Evolutionary conservation across 768 basidiomycete species (phyloP).

Genomic region (Mycena filopes): DNA sequence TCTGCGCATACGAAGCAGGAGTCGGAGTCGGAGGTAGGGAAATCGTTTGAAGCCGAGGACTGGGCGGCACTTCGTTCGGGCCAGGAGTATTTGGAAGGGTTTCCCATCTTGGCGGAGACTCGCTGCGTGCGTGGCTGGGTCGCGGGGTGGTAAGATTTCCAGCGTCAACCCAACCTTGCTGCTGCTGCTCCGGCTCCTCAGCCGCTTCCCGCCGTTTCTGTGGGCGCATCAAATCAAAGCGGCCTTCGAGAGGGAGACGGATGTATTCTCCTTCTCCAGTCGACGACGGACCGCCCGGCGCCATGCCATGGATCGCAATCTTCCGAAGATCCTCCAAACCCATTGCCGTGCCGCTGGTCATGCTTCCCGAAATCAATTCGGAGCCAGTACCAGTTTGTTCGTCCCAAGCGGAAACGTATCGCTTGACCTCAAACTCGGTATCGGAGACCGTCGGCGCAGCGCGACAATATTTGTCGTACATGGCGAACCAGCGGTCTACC

Average conservation of each 20-base stretch:
- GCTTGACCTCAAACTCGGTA: conserved; percentile 68
- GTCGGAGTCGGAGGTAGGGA: conserved; percentile 63
- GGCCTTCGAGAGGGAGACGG: conserved; percentile 86
- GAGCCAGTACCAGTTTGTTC: conserved; percentile 40
- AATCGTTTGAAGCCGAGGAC: conserved; percentile 61
- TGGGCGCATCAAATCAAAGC: conserved; percentile 87
- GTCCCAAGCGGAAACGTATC: conserved; percentile 84
- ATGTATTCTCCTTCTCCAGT: conserved; percentile 77
- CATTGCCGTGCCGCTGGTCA: conserved; percentile 48
- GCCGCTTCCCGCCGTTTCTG: conserved; percentile 37
- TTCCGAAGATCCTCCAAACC: conserved; percentile 73
- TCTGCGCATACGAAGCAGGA: conserved; percentile 32
- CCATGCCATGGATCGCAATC: conserved; percentile 69
- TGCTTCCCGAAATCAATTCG: conserved; percentile 33
- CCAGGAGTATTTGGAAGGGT: conserved; percentile 72
- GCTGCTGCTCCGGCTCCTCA: conserved; percentile 26
- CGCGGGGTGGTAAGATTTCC: conserved; percentile 44
- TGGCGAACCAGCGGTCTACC: conserved; percentile 89
- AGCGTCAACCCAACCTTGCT: conserved; percentile 13
- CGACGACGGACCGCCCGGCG: conserved; percentile 37
- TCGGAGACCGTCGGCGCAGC: conserved; percentile 57
- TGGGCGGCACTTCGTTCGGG: conserved; percentile 69
- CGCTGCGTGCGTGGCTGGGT: conserved; percentile 41
- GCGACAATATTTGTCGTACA: conserved; percentile 91
- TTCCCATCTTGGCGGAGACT: conserved; percentile 53